Evolutionary conservation across 768 basidiomycete genomes (phyloP).

Genomic region (Leucosporidium creatinivorum): DNA sequence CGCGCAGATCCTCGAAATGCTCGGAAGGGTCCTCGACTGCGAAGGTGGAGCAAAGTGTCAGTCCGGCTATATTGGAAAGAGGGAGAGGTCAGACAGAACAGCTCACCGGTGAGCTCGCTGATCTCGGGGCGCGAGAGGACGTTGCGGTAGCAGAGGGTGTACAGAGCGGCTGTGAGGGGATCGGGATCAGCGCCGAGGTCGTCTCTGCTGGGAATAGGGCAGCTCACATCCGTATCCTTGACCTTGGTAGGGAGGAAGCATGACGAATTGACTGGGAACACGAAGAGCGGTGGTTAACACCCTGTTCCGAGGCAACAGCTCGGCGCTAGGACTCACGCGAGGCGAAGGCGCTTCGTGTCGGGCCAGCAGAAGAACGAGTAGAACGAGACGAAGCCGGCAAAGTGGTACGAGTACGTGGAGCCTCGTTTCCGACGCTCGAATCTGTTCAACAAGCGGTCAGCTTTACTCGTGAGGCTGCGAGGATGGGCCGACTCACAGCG

Average conservation of each 20-base stretch:
- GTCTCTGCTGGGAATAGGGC: background rate
- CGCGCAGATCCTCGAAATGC: constrained; percentile 91
- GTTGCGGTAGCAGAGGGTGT: constrained; percentile 74
- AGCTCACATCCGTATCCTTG: constrained; percentile 80
- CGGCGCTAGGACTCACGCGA: constrained; percentile 54
- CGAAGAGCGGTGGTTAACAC: background rate
- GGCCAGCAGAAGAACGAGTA: constrained; percentile 96
- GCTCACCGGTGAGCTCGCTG: constrained; percentile 65
- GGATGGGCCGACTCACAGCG: constrained; percentile 55
- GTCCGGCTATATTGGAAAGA: background rate
- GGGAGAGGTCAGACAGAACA: background rate
- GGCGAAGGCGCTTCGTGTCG: constrained; percentile 72
- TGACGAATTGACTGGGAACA: constrained; percentile 74
- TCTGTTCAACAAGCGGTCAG: constrained; percentile 45
- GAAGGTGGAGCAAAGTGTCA: background rate
- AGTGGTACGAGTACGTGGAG: constrained; percentile 64
- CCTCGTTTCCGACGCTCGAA: constrained; percentile 73
- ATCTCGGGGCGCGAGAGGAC: constrained; percentile 59
- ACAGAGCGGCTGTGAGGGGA: constrained; percentile 62
- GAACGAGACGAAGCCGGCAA: constrained; percentile 85
- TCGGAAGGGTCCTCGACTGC: constrained; percentile 92
- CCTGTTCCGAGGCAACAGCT: background rate
- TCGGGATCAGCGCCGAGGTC: constrained; percentile 1
- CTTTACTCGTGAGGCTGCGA: background rate
- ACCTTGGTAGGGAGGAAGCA: constrained; percentile 80